Evolutionary conservation across 2,329 filamentous ascomycete genomes (phyloP).

Genomic region (Cladobotryum protrusum): DNA sequence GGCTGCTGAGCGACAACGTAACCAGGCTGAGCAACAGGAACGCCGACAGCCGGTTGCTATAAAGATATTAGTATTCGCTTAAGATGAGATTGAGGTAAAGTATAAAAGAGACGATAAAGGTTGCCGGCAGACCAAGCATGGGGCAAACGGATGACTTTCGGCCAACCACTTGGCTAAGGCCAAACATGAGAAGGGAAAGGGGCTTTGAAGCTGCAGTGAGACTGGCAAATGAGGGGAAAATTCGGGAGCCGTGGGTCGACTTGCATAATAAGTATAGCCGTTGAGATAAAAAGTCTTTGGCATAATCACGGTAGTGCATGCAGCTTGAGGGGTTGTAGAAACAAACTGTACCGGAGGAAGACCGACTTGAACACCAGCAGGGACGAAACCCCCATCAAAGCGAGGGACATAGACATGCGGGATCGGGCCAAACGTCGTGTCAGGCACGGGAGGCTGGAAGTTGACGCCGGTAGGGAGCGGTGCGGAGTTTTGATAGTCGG

Average conservation of each 20-base stretch:
- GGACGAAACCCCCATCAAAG: constrained; percentile 33
- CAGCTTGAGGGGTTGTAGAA: constrained; percentile 18
- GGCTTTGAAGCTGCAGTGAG: neutral
- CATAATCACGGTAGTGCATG: constrained; percentile 24
- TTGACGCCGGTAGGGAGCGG: constrained; percentile 40
- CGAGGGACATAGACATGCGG: constrained; percentile 51
- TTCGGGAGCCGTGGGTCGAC: constrained; percentile 16
- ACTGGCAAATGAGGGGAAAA: neutral
- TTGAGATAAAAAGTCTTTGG: constrained; percentile 28
- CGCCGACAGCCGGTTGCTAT: constrained; percentile 25
- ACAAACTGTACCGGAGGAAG: constrained; percentile 23
- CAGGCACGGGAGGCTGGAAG: constrained; percentile 54
- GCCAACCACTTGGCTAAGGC: neutral
- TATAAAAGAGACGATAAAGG: neutral
- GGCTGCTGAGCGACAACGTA: constrained; percentile 30
- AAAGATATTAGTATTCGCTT: constrained; percentile 13
- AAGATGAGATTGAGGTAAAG: neutral
- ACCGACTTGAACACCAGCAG: constrained; percentile 28
- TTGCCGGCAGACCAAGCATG: neutral
- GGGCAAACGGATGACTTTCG: neutral
- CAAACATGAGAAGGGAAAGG: neutral
- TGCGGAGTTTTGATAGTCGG: constrained; percentile 37
- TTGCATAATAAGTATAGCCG: constrained; percentile 36
- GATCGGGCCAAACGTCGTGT: constrained; percentile 50
- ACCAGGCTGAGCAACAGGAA: constrained; percentile 24